A percentile compares a stretch with the other conserved stretches of the same genome.
These are phyloP conservation scores for Calonectria hongkongensis DNA, from an alignment of 2,329 filamentous ascomycete species.

Conservation along the genomic window DNA sequence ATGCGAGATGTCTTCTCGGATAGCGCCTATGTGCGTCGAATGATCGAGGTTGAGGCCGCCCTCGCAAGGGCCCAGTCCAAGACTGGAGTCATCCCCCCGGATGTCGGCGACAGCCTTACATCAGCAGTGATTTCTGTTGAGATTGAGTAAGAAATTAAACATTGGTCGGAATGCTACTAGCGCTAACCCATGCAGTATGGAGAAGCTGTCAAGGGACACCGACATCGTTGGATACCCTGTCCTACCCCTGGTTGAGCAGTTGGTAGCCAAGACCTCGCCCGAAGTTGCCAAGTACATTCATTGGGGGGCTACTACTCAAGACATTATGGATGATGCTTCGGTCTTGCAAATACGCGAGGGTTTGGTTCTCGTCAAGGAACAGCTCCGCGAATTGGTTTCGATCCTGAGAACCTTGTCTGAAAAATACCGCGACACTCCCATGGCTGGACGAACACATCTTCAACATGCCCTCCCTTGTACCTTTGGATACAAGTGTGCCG, in stretches of 20 bases:
- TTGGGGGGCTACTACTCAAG: constrained; percentile 52
- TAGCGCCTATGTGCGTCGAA: constrained; percentile 67
- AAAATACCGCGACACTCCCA: constrained; percentile 70
- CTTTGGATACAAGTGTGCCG: constrained; percentile 75
- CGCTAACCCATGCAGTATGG: constrained; percentile 23
- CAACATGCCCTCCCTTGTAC: constrained; percentile 75
- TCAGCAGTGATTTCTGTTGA: constrained; percentile 52
- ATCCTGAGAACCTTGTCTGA: constrained; percentile 64
- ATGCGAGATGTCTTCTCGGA: constrained; percentile 67
- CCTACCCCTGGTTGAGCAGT: constrained; percentile 69
- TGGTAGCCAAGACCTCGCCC: constrained; percentile 49
- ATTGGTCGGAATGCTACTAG: no score
- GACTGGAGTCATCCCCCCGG: constrained; percentile 66
- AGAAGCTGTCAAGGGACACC: constrained; percentile 66
- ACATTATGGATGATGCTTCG: constrained; percentile 69
- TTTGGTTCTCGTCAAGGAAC: constrained; percentile 66
- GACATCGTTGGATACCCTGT: constrained; percentile 74
- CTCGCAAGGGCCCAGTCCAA: constrained; percentile 70
- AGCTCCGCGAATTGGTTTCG: constrained; percentile 64
- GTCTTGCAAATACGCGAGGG: constrained; percentile 72
- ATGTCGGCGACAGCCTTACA: constrained; percentile 60
- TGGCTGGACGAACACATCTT: constrained; percentile 75
- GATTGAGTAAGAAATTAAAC: constrained; percentile 29
- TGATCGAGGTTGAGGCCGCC: constrained; percentile 71
- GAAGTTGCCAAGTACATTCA: constrained; percentile 66